Percentiles rank a stretch among this genome's conserved stretches.
These are phyloP conservation scores for Lathyrus sativus DNA, from an alignment of 306 rosid species.

Conservation along the genomic window DNA sequence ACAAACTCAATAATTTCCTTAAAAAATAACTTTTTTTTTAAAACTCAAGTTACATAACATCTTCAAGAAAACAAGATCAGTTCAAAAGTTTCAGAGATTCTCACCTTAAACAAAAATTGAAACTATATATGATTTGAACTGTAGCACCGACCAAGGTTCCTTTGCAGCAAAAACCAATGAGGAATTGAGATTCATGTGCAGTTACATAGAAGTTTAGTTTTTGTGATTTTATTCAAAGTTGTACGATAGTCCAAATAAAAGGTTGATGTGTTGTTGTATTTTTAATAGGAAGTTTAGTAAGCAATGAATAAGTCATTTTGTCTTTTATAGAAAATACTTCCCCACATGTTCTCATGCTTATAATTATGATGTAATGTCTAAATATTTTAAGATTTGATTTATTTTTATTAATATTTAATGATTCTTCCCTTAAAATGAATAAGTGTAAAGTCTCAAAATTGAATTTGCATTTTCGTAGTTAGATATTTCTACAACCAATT, in stretches of 20 bases:
- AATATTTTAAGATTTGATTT: no score
- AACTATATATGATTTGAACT: slow-evolving; percentile 7
- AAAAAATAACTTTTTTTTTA: slow-evolving; percentile 3
- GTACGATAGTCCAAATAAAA: slow-evolving; percentile 31
- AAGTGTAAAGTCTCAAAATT: no score
- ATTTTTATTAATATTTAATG: no score
- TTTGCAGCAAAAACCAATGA: slow-evolving; percentile 6
- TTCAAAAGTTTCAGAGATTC: slow-evolving; percentile 22
- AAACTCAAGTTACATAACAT: slow-evolving; percentile 22
- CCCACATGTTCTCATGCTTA: neutral
- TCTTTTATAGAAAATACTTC: neutral
- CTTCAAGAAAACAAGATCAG: slow-evolving; percentile 32
- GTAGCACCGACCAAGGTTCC: slow-evolving; percentile 14
- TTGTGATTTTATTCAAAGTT: slow-evolving; percentile 29
- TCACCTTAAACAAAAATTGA: slow-evolving; percentile 23
- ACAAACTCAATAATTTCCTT: slow-evolving; percentile 22
- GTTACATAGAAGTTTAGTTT: slow-evolving; percentile 20
- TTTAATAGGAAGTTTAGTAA: slow-evolving; percentile 21
- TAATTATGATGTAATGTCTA: no score
- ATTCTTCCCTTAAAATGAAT: no score
- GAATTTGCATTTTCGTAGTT: no score
- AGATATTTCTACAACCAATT: no score
- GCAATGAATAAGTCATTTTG: slow-evolving; percentile 29
- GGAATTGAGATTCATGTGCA: slow-evolving; percentile 13
- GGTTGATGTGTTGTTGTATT: slow-evolving; percentile 26